Conservation (phyloP, 1,284 basidiomycete species). For the Rhodotorula sp. region DNA sequence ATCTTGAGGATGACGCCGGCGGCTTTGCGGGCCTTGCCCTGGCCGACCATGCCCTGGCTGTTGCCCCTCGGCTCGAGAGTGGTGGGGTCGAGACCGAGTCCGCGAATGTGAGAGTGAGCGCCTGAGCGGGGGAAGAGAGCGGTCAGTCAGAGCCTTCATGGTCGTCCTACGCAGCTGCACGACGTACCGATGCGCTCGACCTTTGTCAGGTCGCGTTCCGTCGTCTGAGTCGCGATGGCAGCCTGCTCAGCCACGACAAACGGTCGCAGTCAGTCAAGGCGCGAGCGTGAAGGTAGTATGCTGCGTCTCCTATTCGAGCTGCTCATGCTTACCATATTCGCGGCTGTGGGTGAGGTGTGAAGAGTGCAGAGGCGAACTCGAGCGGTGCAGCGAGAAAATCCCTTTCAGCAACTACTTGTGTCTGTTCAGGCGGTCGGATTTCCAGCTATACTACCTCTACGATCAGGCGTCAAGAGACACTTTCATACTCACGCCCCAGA, state of each 20-base stretch:
- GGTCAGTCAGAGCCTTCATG: neutral
- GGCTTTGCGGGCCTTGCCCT: constrained; percentile 89
- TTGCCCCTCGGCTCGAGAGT: constrained; percentile 80
- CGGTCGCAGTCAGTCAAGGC: neutral
- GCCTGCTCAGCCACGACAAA: constrained; percentile 8
- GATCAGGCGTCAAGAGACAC: no score
- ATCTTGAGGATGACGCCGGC: constrained; percentile 97
- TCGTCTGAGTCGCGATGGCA: constrained; percentile 49
- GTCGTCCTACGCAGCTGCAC: no score
- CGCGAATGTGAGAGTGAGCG: constrained; percentile 95
- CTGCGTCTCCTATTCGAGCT: no score
- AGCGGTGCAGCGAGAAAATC: no score
- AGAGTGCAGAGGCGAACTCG: neutral
- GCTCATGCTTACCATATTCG: no score
- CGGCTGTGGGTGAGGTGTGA: no score
- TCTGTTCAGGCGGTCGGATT: no score
- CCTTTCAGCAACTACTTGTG: no score
- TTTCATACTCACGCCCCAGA: no score
- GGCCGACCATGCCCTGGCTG: constrained; percentile 93
- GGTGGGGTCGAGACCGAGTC: constrained; percentile 84
- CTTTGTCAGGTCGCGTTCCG: constrained; percentile 80
- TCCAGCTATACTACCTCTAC: no score
- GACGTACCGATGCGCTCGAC: constrained; percentile 87
- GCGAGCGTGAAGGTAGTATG: no score
- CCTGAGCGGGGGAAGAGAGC: constrained; percentile 54